A percentile compares a stretch with the other conserved stretches of the same genome.
Evolutionary conservation across 345 rosid species (phyloP).

Genomic region (Hevea brasiliensis): DNA sequence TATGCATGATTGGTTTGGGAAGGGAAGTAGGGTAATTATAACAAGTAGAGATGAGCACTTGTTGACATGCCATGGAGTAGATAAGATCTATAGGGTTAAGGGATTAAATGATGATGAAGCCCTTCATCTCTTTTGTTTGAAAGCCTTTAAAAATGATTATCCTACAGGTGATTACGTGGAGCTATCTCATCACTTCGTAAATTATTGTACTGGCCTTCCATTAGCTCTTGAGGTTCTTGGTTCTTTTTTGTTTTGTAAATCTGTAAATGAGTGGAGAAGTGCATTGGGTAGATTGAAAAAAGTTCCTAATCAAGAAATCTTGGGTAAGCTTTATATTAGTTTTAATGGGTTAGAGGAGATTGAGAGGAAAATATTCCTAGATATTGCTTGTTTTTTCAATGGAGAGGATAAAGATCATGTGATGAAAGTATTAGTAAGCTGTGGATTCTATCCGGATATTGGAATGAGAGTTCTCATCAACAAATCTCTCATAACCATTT

Average conservation of each 20-base stretch:
- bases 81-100: neutral
- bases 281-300: constrained; percentile 1
- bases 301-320: constrained; percentile 8
- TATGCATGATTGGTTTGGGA: constrained; percentile 12
- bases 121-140: constrained; percentile 4
- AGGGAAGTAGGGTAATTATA: constrained; percentile 12
- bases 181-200: neutral
- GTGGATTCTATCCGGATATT: neutral
- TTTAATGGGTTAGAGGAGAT: constrained; percentile 13
- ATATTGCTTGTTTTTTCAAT: constrained; percentile 17
- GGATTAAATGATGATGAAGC: constrained; percentile 2
- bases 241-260: neutral
- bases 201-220: constrained; percentile 12
- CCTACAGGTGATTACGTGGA: neutral
- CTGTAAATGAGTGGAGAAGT: constrained; percentile 8
- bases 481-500: constrained; percentile 22
- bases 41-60: constrained; percentile 14
- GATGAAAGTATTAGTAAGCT: neutral
- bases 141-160: neutral
- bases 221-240: constrained; percentile 21
- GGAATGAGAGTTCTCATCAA: constrained; percentile 10
- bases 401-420: neutral
- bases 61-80: constrained; percentile 3
- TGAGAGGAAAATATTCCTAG: constrained; percentile 11
- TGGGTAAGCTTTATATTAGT: constrained; percentile 8